phyloP scores from a whole-genome alignment of 305 asterid genomes.

The Fraxinus platypoda region DNA sequence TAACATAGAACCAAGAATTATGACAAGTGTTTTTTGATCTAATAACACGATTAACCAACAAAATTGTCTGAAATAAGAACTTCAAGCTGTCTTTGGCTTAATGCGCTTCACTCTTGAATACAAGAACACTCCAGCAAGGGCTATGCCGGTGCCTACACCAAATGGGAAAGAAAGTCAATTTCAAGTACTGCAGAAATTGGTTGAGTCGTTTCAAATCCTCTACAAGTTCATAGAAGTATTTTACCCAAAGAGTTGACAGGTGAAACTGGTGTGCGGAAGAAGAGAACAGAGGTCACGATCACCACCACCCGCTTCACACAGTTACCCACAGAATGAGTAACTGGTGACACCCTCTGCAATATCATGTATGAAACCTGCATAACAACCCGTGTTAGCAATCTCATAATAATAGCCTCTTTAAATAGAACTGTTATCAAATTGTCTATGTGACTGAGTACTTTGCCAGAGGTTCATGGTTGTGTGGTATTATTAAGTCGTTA shows the following conservation, averaged over 20 bases:
- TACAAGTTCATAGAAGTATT: neutral
- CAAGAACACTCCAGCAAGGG: conserved; percentile 36
- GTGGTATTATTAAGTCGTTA: neutral
- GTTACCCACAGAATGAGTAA: conserved; percentile 56
- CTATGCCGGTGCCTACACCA: conserved; percentile 33
- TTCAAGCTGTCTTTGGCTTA: conserved; percentile 44
- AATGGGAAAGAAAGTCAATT: neutral
- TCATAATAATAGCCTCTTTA: neutral
- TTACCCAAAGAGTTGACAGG: conserved; percentile 44
- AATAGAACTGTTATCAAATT: neutral
- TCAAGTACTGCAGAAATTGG: neutral
- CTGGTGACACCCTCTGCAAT: conserved; percentile 55
- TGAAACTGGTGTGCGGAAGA: conserved; percentile 53
- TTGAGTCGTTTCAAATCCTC: neutral
- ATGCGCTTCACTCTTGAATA: conserved; percentile 48
- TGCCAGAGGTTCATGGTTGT: neutral
- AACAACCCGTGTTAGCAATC: conserved; percentile 13
- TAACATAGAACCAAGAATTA: neutral
- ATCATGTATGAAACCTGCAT: conserved; percentile 59
- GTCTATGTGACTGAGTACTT: neutral
- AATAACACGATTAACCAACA: conserved; percentile 22
- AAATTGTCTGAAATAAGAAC: neutral
- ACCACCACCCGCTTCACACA: conserved; percentile 62
- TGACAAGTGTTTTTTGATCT: conserved; percentile 18
- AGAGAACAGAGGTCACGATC: conserved; percentile 51